phyloP scores from a whole-genome alignment of 257 asterid species.

The Solanum paucissectum region DNA sequence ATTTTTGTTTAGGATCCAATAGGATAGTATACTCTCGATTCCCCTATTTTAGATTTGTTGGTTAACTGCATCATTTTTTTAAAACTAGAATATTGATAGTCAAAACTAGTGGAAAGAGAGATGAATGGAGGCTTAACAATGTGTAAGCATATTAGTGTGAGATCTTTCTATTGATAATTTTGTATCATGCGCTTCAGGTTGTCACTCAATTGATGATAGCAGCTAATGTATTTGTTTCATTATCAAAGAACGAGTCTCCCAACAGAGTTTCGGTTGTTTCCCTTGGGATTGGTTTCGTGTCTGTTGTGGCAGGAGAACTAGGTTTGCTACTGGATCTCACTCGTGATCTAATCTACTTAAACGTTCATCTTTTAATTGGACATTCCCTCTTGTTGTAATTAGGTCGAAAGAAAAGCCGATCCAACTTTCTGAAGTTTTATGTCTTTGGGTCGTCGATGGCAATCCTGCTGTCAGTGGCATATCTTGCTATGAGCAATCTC shows the following conservation, averaged over 20 bases:
- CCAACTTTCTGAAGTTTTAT: slow-evolving; percentile 48
- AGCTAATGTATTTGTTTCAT: slow-evolving; percentile 17
- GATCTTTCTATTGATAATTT: not conserved
- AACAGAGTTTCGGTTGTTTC: slow-evolving; percentile 23
- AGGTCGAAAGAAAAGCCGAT: slow-evolving; percentile 73
- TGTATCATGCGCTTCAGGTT: slow-evolving; percentile 32
- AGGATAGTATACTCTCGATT: not conserved
- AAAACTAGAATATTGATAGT: not conserved
- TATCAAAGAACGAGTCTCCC: not conserved
- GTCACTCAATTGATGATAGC: slow-evolving; percentile 39
- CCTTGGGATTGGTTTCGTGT: slow-evolving; percentile 29
- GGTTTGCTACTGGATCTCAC: slow-evolving; percentile 23
- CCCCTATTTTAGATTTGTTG: not conserved
- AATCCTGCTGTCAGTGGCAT: slow-evolving; percentile 28
- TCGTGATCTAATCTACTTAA: not conserved
- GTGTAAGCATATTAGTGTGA: not conserved
- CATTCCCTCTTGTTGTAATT: slow-evolving; percentile 1
- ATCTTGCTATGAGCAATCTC: slow-evolving; percentile 20
- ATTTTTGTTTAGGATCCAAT: not conserved
- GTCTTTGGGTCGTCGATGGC: slow-evolving; percentile 54
- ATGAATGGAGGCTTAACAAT: not conserved
- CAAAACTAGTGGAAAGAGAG: not conserved
- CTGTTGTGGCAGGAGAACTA: slow-evolving; percentile 62
- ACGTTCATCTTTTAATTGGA: not conserved
- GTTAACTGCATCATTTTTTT: not conserved